phyloP scores from a whole-genome alignment of 768 basidiomycete genomes.

The Galerina sulciceps region DNA sequence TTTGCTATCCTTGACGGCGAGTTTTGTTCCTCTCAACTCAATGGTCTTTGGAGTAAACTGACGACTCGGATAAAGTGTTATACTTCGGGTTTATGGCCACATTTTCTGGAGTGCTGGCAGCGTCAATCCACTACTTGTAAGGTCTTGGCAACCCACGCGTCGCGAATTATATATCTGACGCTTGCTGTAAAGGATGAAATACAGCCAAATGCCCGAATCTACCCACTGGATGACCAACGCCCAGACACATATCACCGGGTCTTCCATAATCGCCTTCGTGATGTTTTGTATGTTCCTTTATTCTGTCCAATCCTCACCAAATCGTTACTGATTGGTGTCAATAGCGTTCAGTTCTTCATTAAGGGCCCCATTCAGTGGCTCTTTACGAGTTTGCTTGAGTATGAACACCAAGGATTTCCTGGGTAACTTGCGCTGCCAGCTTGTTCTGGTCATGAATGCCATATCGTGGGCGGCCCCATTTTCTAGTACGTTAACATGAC shows the following conservation, averaged over 20 bases:
- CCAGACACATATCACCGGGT: slow-evolving; percentile 10
- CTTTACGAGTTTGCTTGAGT: slow-evolving; percentile 1
- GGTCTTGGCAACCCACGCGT: not conserved
- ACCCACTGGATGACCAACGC: slow-evolving; percentile 11
- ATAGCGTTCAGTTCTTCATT: slow-evolving; percentile 6
- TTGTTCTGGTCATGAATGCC: slow-evolving; percentile 1
- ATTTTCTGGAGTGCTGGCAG: slow-evolving; percentile 3
- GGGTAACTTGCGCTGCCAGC: slow-evolving; percentile 9
- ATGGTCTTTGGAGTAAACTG: not conserved
- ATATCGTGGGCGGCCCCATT: slow-evolving; percentile 8
- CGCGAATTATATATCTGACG: not conserved
- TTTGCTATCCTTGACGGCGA: slow-evolving; percentile 8
- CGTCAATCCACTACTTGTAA: slow-evolving; percentile 6
- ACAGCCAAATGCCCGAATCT: slow-evolving; percentile 9
- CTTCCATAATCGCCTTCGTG: slow-evolving; percentile 6
- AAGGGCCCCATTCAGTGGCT: slow-evolving; percentile 1
- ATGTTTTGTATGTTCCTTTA: slow-evolving; percentile 7
- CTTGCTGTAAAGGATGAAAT: not conserved
- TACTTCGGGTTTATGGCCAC: slow-evolving; percentile 6
- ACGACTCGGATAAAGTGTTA: not conserved
- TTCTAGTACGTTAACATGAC: slow-evolving; percentile 2
- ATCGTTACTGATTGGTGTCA: no score
- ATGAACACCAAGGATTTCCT: slow-evolving; percentile 1
- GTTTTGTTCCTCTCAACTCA: not conserved
- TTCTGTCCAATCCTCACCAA: no score